Evolutionary conservation across 352 stramenopile genomes (phyloP), one percentile per base, ranked within the genome.

Genomic region (Pythium oligandrum): DNA sequence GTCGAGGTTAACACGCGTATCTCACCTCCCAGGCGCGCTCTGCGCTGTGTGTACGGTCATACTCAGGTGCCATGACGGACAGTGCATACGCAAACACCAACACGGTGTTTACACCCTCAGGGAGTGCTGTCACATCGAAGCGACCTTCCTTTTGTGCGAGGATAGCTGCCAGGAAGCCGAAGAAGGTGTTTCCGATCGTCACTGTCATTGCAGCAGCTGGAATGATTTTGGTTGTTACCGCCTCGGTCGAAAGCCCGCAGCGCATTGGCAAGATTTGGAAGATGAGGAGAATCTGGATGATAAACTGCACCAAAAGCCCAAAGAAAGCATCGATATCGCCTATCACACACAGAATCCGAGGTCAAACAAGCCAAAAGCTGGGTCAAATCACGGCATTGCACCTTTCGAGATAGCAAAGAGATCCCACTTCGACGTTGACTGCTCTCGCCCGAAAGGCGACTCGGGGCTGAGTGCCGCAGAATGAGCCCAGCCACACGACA

Each of bases 31-130:
- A 75, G 6, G 70, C 59, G 1, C 46, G 43, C 6, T 67, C 49
- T 2, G 59, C 55, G 34, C 57, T 66, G 17, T 58, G 42, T 3
- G 66, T 75, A 5, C 56, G 59, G 11, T 66, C 44, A 45, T 69
- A 73, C 42, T 75, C 70, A 8, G 70, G 70, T 7, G 61, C 61
- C 66, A 75, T 73, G 48, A 78, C 63, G 9, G 63, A 68, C 4
- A 75, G 43, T 35, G 61, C 63, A 48, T 75, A 78, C 1, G 68
- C 65, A 44, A 78, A 78, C 0, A 78, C 65, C 1, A 78, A 46
- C n/a, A 78, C 65, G 0, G 68, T 78, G 57, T 74, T 78, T 36
- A 74, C 46, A 26, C 68, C 68, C 26, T 78, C 57, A n/a, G 68
- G 68, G 3, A 78, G 50, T 17, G 61, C 68, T 4, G 68, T 78